Evolutionary conservation across 2,329 filamentous ascomycete species (phyloP).

Genomic region (Venturia oleaginea): DNA sequence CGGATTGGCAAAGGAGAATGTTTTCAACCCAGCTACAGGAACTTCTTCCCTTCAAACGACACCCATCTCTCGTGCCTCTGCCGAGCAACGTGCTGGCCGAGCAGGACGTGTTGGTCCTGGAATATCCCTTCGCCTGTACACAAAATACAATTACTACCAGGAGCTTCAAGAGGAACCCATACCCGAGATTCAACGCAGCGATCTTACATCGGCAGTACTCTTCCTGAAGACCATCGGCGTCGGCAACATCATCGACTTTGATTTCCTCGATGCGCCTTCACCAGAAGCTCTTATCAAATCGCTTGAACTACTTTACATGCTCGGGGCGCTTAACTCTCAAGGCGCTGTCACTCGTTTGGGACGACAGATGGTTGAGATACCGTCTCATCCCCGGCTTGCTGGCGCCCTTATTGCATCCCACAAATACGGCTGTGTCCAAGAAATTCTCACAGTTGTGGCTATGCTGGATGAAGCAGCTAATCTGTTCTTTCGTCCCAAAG

Average conservation of each 20-base stretch:
- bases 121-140: conserved; percentile 89
- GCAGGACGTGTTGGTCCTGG: conserved; percentile 87
- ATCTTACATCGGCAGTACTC: conserved; percentile 74
- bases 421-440: conserved; percentile 85
- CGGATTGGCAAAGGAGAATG: conserved; percentile 90
- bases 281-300: conserved; percentile 83
- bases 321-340: conserved; percentile 80
- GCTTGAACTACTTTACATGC: conserved; percentile 81
- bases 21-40: conserved; percentile 82
- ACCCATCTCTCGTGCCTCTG: conserved; percentile 82
- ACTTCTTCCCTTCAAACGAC: conserved; percentile 90
- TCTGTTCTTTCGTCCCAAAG: conserved; percentile 89
- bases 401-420: conserved; percentile 83
- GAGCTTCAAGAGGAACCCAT: conserved; percentile 89
- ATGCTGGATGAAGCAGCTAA: conserved; percentile 86
- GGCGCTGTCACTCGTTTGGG: conserved; percentile 86
- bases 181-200: conserved; percentile 86
- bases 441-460: conserved; percentile 85
- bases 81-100: conserved; percentile 85
- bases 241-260: conserved; percentile 85
- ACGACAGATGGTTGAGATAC: conserved; percentile 91
- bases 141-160: conserved; percentile 87
- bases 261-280: conserved; percentile 90
- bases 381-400: conserved; percentile 82
- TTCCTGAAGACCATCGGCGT: conserved; percentile 85